Base-by-base conservation (phyloP, 2,329 filamentous ascomycete species). In the Pyrenochaeta sp. region DNA sequence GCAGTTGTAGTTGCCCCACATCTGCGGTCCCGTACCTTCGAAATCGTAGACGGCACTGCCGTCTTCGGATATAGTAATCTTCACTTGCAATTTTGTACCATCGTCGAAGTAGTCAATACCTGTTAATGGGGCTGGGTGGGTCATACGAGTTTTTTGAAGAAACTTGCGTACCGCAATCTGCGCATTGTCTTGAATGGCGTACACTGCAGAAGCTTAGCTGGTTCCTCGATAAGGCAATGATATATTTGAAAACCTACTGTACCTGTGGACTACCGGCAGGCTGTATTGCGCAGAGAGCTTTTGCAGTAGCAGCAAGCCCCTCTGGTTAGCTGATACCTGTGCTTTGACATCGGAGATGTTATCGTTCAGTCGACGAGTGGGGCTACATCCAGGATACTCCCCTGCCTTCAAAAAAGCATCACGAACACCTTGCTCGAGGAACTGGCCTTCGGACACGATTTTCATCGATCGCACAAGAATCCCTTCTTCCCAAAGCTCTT, bases 1-100 rank as follows among this genome's bases (percentile, higher is more conserved):
- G 15, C 69, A 73, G 56, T 66, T 64, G 51, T 47, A 44, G 44
- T 62, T 66, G 1, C 49, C 48, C 15, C 45, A 61, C 46, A 60
- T 51, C 30, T 66, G 47, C 10, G 58, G 43, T 1, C 42, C 61
- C 1, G 64, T 64, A 25, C 61, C 61, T 1, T 25, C 43, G 50
- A 66, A 66, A 44, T 66, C 64, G 40, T 50, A 66, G 12, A 36
- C 24, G 2, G 64, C 58, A 1, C 37, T 43, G n/a, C 64, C 64
- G 24, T 52, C 48, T 45, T 40, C 37, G 5, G 28, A 8, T 10
- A 36, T 36, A 4, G 62, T 62, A 13, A 66, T 52, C 5, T 42
- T 50, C 1, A 66, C 30, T 5, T 50, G n/a, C n/a, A 66, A 47
- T 24, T 56, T 47, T 5, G 58, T 52, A 13, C 63, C 63, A 46